Evolutionary conservation across 106 monocot genomes (phyloP), one percentile per base, ranked within the genome.

Genomic region (Platanthera zijinensis): DNA sequence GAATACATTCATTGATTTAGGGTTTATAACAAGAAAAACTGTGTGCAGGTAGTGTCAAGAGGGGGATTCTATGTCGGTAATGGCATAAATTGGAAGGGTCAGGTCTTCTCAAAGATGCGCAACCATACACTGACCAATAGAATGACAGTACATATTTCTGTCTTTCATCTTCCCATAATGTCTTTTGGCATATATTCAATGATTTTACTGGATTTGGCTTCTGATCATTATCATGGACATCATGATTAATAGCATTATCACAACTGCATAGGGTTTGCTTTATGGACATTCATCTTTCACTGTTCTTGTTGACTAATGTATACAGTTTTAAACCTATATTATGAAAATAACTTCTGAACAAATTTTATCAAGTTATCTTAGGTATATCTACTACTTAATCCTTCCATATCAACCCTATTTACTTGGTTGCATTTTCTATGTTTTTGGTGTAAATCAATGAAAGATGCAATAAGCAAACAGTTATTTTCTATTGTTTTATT

Each of bases 21-120:
- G 68, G 82, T 52, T 52, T 28, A n/a, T 53, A 17, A 76, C 54
- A 6, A 48, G 0, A 4, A n/a, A 52, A 5, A 70, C 73, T 66
- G 71, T 3, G 28, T 72, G 17, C 82, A 95, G 95, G 95, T 95
- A 13, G 95, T 95, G 50, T 92, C 95, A 28, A 95, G 95, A 77
- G 95, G 95, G 64, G 95, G 95, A 12, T 95, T 95, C 80, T 88
- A 92, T 78, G 95, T 95, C 32, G 95, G 95, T 15, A 95, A 95
- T 84, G 95, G 95, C 49, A 95, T 95, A 61, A 95, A 95, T 75
- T 95, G 95, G 95, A 95, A 95, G 71, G 95, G 95, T 0, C 95
- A 95, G 77, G 95, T 95, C 59, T 95, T 95, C 79, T 92, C 95
- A 48, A 95, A 95, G 81, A 95, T 95, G 95, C 83, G 92, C 17